Conservation (phyloP, 306 rosid genomes). For the Bauhinia variegata region DNA sequence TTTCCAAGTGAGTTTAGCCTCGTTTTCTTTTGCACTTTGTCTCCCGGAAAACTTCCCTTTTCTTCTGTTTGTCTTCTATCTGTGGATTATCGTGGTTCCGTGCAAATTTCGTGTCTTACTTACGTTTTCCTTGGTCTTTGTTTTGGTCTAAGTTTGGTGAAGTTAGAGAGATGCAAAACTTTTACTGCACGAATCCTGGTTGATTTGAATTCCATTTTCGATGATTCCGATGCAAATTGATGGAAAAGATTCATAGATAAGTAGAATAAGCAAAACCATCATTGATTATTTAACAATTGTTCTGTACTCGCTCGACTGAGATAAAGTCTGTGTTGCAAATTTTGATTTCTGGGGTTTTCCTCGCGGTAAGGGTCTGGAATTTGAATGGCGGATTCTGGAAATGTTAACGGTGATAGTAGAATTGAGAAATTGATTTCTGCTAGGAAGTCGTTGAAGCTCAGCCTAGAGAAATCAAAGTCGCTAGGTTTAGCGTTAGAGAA, state of each 20-base stretch:
- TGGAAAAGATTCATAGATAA: conserved; percentile 6
- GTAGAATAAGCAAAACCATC: conserved; percentile 15
- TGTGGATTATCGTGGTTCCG: conserved; percentile 7
- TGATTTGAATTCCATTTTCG: conserved; percentile 43
- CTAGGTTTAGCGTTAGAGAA: conserved; percentile 70
- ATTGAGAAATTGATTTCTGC: conserved; percentile 69
- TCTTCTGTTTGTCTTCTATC: neutral
- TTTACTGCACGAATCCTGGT: conserved; percentile 21
- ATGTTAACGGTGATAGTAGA: conserved; percentile 35
- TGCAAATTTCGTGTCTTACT: conserved; percentile 1
- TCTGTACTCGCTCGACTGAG: conserved; percentile 12
- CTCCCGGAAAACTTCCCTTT: neutral
- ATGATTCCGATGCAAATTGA: conserved; percentile 52
- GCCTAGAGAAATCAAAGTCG: conserved; percentile 79
- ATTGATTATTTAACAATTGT: conserved; percentile 24
- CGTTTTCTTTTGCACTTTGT: neutral
- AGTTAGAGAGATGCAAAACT: conserved; percentile 11
- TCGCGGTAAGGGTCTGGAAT: conserved; percentile 27
- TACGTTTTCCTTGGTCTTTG: conserved; percentile 27
- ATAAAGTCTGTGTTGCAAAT: conserved; percentile 21
- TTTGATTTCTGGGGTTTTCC: conserved; percentile 35
- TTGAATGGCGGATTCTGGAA: conserved; percentile 67
- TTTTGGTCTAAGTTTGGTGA: conserved; percentile 33
- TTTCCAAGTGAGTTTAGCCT: conserved; percentile 41
- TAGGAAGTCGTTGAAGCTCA: conserved; percentile 69